These are phyloP conservation scores for Tephrocybe rancida DNA, from an alignment of 768 basidiomycete species.

Conservation along the genomic window DNA sequence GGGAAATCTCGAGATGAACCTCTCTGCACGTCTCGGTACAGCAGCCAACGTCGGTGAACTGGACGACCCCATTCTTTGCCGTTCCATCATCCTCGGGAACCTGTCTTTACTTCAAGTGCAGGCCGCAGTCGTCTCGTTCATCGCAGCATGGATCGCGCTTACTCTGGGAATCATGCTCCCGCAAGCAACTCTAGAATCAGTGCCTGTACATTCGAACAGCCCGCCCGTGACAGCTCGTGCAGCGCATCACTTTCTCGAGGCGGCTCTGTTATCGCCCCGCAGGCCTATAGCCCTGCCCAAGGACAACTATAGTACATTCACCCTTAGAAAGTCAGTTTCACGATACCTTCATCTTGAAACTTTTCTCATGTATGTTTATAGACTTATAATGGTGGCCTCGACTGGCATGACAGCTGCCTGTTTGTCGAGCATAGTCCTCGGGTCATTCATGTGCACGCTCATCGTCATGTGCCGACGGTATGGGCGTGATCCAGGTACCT, in stretches of 20 bases:
- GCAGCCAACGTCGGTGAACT: constrained; percentile 93
- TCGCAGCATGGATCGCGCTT: constrained; percentile 81
- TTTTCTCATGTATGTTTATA: constrained; percentile 29
- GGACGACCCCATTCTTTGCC: constrained; percentile 66
- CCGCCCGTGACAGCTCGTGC: constrained; percentile 3
- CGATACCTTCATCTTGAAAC: background rate
- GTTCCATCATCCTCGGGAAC: constrained; percentile 77
- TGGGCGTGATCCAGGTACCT: constrained; percentile 86
- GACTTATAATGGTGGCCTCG: constrained; percentile 76
- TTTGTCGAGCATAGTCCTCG: constrained; percentile 75
- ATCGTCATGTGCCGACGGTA: constrained; percentile 77
- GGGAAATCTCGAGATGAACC: constrained; percentile 99
- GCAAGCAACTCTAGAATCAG: constrained; percentile 23
- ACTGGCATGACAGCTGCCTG: constrained; percentile 83
- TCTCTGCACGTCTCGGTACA: constrained; percentile 93
- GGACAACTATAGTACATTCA: constrained; percentile 13
- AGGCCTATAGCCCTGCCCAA: constrained; percentile 24
- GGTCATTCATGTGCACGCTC: constrained; percentile 90
- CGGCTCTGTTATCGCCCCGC: constrained; percentile 20
- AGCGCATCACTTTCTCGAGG: background rate
- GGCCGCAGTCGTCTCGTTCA: constrained; percentile 84
- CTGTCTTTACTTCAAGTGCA: constrained; percentile 90
- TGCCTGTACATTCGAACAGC: background rate
- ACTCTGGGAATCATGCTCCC: constrained; percentile 68
- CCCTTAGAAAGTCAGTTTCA: constrained; percentile 7